Base-by-base conservation (phyloP, 306 rosid species). In the Astragalus membranaceus region DNA sequence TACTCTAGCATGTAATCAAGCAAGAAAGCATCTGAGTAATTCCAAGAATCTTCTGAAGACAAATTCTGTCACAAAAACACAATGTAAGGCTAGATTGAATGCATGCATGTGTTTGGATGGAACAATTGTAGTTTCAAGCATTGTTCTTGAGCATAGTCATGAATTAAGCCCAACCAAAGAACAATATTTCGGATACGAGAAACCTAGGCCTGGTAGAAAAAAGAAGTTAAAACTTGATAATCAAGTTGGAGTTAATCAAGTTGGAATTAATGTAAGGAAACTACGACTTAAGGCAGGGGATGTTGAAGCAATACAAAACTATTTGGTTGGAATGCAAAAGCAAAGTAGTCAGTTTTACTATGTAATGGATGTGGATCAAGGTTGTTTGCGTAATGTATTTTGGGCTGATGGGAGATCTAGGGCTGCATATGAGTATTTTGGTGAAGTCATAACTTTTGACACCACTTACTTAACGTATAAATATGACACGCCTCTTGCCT, bases 381-480 rank as follows among this genome's bases (percentile, higher is more conserved):
- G 48, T 10, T 5, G 13, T 42, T 42, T 42, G 10, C 13, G 48
- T 10, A 67, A 50, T 35, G 49, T 51, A 1, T 50, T 50, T 15
- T 53, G 73, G 73, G 37, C 37, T 9, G 26, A 68, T 68, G 73
- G 39, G 29, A 9, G 63, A 1, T 51, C 51, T 36, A 53, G 59
- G 58, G 61, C 12, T 3, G 9, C 44, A 0, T 76, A 67, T 41
- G 52, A 52, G 9, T 62, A 69, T 7, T 69, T 61, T 63, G 77
- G 77, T 0, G 73, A 70, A 63, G 72, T 77, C 6, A 49, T 63
- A 29, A 70, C 15, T 6, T 77, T 77, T 63, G 81, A 77, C 43
- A 63, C 53, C 9, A 43, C 58, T 1, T 70, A 71, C 6, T 13
- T 77, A 36, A 42, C 14, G 2, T 61, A 52, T 29, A 74, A 41